Evolutionary conservation across 2,329 filamentous ascomycete species (phyloP).

Genomic region (Emericellopsis atlantica): DNA sequence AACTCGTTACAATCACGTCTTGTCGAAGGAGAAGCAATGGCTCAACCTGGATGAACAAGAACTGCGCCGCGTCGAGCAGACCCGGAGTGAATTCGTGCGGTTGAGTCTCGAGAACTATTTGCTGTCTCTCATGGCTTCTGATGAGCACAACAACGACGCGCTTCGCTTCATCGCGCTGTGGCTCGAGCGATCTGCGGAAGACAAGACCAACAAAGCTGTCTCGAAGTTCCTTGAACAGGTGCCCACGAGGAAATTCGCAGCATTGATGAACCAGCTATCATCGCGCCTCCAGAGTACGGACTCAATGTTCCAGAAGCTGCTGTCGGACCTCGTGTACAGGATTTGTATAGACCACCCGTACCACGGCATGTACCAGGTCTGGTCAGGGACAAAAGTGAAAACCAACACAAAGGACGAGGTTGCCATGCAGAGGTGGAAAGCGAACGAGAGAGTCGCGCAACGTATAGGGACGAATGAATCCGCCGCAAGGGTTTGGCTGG

Average conservation of each 20-base stretch:
- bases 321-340: slow-evolving; percentile 61
- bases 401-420: slow-evolving; percentile 61
- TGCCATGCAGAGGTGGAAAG: slow-evolving; percentile 59
- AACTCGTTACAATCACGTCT: slow-evolving; percentile 44
- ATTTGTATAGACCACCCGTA: slow-evolving; percentile 92
- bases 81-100: slow-evolving; percentile 70
- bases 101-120: slow-evolving; percentile 91
- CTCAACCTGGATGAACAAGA: slow-evolving; percentile 83
- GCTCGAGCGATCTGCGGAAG: slow-evolving; percentile 74
- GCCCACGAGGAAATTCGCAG: slow-evolving; percentile 82
- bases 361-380: slow-evolving; percentile 95
- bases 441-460: slow-evolving; percentile 57
- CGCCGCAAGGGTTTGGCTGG: slow-evolving; percentile 49
- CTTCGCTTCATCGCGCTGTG: slow-evolving; percentile 89
- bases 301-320: slow-evolving; percentile 62
- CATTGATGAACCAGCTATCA: slow-evolving; percentile 89
- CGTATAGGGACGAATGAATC: slow-evolving; percentile 40
- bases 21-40: slow-evolving; percentile 72
- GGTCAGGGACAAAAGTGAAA: slow-evolving; percentile 62
- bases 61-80: slow-evolving; percentile 64
- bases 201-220: slow-evolving; percentile 67
- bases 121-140: slow-evolving; percentile 69
- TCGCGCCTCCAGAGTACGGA: slow-evolving; percentile 71
- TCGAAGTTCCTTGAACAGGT: slow-evolving; percentile 57
- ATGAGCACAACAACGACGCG: slow-evolving; percentile 79